phyloP scores from a whole-genome alignment of 768 basidiomycete genomes.

The Xerocomus potaroensis region DNA sequence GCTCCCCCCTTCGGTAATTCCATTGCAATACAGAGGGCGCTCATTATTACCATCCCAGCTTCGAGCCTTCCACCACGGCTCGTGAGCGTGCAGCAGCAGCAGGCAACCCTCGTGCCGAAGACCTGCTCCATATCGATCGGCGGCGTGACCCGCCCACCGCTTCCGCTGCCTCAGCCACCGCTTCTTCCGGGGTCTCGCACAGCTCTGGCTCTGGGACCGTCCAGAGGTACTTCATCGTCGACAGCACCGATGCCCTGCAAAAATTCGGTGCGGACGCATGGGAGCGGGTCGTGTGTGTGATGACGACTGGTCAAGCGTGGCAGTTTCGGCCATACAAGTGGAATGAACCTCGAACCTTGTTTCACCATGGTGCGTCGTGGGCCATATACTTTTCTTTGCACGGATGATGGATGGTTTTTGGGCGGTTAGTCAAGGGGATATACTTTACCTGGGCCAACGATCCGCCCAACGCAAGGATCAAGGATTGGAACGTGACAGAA shows the following conservation, averaged over 20 bases:
- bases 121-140: slow-evolving; percentile 84
- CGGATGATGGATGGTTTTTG: neutral
- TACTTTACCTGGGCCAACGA: slow-evolving; percentile 95
- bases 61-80: slow-evolving; percentile 73
- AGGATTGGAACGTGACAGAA: slow-evolving; percentile 97
- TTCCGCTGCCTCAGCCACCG: slow-evolving; percentile 12
- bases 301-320: slow-evolving; percentile 99
- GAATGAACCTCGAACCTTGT: slow-evolving; percentile 87
- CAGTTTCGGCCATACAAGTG: slow-evolving; percentile 97
- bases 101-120: slow-evolving; percentile 72
- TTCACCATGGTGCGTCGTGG: slow-evolving; percentile 77
- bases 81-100: slow-evolving; percentile 63
- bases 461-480: slow-evolving; percentile 80
- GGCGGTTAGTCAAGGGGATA: slow-evolving; percentile 78
- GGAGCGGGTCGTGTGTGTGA: slow-evolving; percentile 96
- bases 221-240: slow-evolving; percentile 81
- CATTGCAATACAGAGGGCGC: no score
- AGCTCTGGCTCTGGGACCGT: slow-evolving; percentile 28
- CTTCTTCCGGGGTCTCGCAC: slow-evolving; percentile 12
- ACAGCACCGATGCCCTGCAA: slow-evolving; percentile 85
- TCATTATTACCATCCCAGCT: slow-evolving; percentile 36
- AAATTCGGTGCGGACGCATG: slow-evolving; percentile 94
- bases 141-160: slow-evolving; percentile 51
- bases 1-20: no score
- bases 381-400: neutral